phyloP scores from a whole-genome alignment of 2,329 filamentous ascomycete genomes.

The Tolypocladium inflatum region DNA sequence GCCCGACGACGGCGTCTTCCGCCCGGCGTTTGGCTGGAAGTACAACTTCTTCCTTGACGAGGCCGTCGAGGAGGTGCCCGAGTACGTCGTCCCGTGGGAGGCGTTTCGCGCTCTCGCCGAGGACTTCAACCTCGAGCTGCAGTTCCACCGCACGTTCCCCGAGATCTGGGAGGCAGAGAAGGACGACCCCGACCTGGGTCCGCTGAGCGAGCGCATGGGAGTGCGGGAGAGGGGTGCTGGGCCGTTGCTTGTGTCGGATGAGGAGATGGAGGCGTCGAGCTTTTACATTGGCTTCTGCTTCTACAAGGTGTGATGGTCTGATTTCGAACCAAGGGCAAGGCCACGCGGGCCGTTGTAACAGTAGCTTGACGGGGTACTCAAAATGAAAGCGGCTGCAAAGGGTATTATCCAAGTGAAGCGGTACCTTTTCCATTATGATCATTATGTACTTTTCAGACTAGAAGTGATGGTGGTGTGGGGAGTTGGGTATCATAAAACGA shows the following conservation, averaged over 20 bases:
- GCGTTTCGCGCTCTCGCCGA: slow-evolving; percentile 92
- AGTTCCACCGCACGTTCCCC: slow-evolving; percentile 84
- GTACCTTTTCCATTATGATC: neutral
- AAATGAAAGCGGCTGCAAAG: neutral
- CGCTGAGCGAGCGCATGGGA: slow-evolving; percentile 90
- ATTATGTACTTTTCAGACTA: neutral
- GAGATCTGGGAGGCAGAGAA: slow-evolving; percentile 92
- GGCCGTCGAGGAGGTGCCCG: slow-evolving; percentile 89
- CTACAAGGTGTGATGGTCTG: slow-evolving; percentile 67
- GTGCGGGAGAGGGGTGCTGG: slow-evolving; percentile 65
- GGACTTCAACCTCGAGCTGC: slow-evolving; percentile 91
- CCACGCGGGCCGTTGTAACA: neutral
- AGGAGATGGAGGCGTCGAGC: slow-evolving; percentile 85
- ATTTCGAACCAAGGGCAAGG: neutral
- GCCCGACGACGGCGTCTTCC: slow-evolving; percentile 79
- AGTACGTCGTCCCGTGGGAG: slow-evolving; percentile 98
- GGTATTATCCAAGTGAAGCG: neutral
- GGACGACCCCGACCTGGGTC: slow-evolving; percentile 70
- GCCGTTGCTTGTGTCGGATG: slow-evolving; percentile 61
- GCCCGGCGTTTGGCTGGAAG: slow-evolving; percentile 94
- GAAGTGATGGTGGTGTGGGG: slow-evolving; percentile 1
- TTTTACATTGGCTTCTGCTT: slow-evolving; percentile 97
- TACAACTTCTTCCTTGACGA: slow-evolving; percentile 96
- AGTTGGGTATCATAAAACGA: slow-evolving; percentile 22
- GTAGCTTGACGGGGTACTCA: neutral